Conservation (phyloP, 495 filamentous ascomycete genomes). For the Pyrenula aspistea region DNA sequence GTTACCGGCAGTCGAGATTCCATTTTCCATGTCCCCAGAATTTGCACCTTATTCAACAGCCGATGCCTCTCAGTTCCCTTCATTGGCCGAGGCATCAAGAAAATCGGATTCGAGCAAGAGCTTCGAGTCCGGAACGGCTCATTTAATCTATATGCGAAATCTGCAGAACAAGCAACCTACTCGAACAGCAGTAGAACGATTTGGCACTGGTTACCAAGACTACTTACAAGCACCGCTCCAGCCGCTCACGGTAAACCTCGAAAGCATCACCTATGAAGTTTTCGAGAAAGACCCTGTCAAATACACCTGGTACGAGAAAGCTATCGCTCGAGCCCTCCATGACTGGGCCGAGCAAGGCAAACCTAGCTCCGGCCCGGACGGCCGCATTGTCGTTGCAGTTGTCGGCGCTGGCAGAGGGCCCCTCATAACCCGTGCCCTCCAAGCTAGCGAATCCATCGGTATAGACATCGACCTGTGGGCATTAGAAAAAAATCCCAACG, state of each 20-base stretch:
- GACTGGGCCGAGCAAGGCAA: slow-evolving; percentile 66
- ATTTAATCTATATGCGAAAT: slow-evolving; percentile 72
- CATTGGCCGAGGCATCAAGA: slow-evolving; percentile 48
- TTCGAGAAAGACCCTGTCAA: slow-evolving; percentile 98
- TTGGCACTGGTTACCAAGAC: slow-evolving; percentile 76
- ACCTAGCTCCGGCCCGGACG: slow-evolving; percentile 53
- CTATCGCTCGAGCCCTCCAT: slow-evolving; percentile 67
- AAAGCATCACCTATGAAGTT: slow-evolving; percentile 95
- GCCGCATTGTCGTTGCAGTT: slow-evolving; percentile 79
- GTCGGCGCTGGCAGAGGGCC: slow-evolving; percentile 89
- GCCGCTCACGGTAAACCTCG: slow-evolving; percentile 88
- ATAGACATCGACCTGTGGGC: slow-evolving; percentile 78
- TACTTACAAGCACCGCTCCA: slow-evolving; percentile 92
- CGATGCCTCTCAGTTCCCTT: slow-evolving; percentile 43
- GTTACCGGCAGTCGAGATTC: slow-evolving; percentile 38
- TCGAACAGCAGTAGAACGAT: slow-evolving; percentile 48
- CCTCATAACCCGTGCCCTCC: slow-evolving; percentile 72
- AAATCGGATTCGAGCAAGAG: slow-evolving; percentile 28
- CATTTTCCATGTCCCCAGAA: slow-evolving; percentile 17
- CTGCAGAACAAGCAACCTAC: slow-evolving; percentile 73
- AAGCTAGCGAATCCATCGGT: slow-evolving; percentile 62
- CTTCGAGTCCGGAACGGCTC: slow-evolving; percentile 45
- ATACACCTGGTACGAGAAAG: slow-evolving; percentile 87
- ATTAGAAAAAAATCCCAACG: slow-evolving; percentile 97
- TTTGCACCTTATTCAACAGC: slow-evolving; percentile 28